phyloP scores from a whole-genome alignment of 768 basidiomycete species.

The Xerocomellus intermedius region DNA sequence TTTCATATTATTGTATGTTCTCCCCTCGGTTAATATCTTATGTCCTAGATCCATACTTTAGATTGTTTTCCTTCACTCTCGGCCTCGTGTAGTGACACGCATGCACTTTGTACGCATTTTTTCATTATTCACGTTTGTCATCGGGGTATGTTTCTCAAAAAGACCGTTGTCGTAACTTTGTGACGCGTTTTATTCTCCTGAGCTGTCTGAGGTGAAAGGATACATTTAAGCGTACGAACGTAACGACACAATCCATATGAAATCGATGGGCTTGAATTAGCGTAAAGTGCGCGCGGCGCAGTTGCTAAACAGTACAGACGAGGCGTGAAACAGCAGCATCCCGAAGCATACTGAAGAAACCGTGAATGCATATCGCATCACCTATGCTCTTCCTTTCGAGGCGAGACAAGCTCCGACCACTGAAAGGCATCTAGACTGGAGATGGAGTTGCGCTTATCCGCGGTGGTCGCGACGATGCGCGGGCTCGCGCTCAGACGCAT shows the following conservation, averaged over 20 bases:
- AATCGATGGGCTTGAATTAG: neutral
- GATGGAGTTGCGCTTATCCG: slow-evolving; percentile 32
- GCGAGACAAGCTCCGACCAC: slow-evolving; percentile 33
- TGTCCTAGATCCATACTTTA: slow-evolving; percentile 29
- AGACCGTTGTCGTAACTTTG: neutral
- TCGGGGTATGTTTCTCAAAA: slow-evolving; percentile 8
- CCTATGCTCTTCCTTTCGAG: slow-evolving; percentile 28
- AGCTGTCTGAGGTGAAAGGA: neutral
- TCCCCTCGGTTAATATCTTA: slow-evolving; percentile 9
- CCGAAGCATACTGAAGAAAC: neutral
- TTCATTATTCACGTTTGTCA: slow-evolving; percentile 8
- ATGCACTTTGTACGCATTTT: slow-evolving; percentile 26
- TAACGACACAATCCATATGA: neutral
- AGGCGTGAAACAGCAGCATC: neutral
- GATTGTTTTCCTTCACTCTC: slow-evolving; percentile 16
- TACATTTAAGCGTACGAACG: slow-evolving; percentile 7
- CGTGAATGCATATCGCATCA: slow-evolving; percentile 2
- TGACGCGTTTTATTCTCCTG: neutral
- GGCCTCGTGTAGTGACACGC: slow-evolving; percentile 11
- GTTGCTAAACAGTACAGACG: neutral
- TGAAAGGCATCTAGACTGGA: slow-evolving; percentile 33
- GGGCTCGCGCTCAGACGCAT: slow-evolving; percentile 34
- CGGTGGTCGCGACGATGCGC: slow-evolving; percentile 30
- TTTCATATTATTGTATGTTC: slow-evolving; percentile 8
- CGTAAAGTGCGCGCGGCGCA: neutral